phyloP scores from a whole-genome alignment of 2,329 filamentous ascomycete genomes.

The Ascochyta lentis region DNA sequence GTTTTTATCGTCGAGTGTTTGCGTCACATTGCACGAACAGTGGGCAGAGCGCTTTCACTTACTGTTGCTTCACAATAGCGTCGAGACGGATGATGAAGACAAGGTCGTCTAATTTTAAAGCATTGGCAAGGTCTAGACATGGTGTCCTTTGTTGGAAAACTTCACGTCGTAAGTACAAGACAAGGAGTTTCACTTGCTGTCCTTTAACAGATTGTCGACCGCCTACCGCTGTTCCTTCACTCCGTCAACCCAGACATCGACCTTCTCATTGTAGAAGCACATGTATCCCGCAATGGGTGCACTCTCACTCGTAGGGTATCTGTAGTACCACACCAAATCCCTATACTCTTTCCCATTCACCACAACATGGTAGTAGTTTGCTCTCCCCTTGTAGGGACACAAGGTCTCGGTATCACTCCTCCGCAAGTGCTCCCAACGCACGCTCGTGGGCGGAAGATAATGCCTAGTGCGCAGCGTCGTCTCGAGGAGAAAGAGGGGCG shows the following conservation, averaged over 20 bases:
- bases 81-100: neutral
- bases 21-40: neutral
- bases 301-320: constrained; percentile 63
- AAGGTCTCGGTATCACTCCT: constrained; percentile 61
- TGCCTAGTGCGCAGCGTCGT: constrained; percentile 65
- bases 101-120: neutral
- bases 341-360: constrained; percentile 54
- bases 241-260: constrained; percentile 67
- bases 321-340: constrained; percentile 70
- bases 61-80: neutral
- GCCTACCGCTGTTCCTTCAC: constrained; percentile 40
- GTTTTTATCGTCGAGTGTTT: neutral
- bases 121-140: neutral
- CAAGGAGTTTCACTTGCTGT: neutral
- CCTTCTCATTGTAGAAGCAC: constrained; percentile 74
- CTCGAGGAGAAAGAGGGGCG: constrained; percentile 63
- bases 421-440: constrained; percentile 56
- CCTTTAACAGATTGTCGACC: neutral
- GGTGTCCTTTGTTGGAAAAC: neutral
- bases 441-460: constrained; percentile 63
- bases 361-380: constrained; percentile 66
- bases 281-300: constrained; percentile 61
- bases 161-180: neutral
- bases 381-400: constrained; percentile 73
- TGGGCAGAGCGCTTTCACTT: neutral